Evolutionary conservation across 352 stramenopile genomes (phyloP).

Genomic region (Pythium dissotocum): DNA sequence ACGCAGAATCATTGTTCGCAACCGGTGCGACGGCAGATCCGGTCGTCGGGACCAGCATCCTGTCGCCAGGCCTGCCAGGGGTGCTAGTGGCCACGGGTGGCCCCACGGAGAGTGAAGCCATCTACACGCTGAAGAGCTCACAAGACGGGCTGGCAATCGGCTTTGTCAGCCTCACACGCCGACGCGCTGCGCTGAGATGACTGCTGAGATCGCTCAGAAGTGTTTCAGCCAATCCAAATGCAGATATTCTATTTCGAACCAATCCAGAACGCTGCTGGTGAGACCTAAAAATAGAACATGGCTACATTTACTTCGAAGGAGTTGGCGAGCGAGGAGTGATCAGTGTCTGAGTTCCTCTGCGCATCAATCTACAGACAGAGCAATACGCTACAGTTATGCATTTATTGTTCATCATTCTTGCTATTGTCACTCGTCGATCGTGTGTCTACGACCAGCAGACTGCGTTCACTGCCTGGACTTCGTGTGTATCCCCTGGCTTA

Average conservation of each 20-base stretch:
- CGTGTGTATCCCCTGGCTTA: too few species aligned
- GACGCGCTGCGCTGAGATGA: too few species aligned
- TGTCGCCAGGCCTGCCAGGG: not conserved
- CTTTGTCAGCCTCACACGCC: too few species aligned
- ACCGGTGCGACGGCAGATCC: not conserved
- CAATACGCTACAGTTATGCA: too few species aligned
- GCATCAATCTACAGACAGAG: too few species aligned
- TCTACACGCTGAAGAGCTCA: not conserved
- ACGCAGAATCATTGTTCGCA: not conserved
- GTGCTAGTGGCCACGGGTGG: not conserved
- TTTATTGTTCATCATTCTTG: too few species aligned
- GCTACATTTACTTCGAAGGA: not conserved
- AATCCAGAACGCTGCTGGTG: not conserved
- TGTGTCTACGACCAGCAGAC: too few species aligned
- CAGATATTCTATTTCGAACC: slow-evolving; percentile 1
- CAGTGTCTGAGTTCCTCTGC: too few species aligned
- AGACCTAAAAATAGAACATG: slow-evolving; percentile 3
- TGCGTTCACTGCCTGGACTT: too few species aligned
- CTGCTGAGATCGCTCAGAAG: slow-evolving; percentile 3
- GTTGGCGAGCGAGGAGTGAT: too few species aligned
- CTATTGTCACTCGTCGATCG: too few species aligned
- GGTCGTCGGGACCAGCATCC: slow-evolving; percentile 9
- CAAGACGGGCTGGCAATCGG: not conserved
- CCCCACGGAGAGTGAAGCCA: not conserved
- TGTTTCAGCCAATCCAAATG: not conserved